Evolutionary conservation across 2,329 filamentous ascomycete genomes (phyloP).

Genomic region (Emergomyces africanus): DNA sequence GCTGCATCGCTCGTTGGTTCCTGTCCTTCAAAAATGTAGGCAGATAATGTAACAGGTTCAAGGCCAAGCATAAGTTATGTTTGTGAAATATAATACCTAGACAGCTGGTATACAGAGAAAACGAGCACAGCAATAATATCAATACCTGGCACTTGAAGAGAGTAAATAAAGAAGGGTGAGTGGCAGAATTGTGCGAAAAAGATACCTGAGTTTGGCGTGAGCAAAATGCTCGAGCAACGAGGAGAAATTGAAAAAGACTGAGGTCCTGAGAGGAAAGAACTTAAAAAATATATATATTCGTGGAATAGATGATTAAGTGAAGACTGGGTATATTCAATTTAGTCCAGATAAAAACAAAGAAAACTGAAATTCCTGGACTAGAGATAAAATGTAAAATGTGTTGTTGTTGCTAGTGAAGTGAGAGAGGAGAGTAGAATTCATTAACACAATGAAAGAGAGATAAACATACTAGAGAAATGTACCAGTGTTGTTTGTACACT

Average conservation of each 20-base stretch:
- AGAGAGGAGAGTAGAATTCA: neutral
- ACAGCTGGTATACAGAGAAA: neutral
- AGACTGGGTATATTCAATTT: neutral
- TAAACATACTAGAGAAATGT: neutral
- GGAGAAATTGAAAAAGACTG: neutral
- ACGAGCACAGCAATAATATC: neutral
- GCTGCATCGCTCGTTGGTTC: conserved; percentile 14
- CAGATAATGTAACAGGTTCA: neutral
- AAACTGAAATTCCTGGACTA: neutral
- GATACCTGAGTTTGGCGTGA: neutral
- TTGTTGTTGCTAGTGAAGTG: neutral
- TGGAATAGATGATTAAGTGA: neutral
- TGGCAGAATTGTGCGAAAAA: neutral
- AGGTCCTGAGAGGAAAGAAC: neutral
- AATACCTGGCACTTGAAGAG: neutral
- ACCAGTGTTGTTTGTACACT: no score
- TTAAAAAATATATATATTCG: neutral
- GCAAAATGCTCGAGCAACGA: neutral
- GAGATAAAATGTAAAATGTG: neutral
- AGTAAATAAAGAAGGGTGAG: neutral
- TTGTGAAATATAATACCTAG: neutral
- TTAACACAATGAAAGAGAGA: neutral
- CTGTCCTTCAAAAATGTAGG: neutral
- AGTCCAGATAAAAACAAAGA: neutral
- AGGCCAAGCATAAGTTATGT: neutral